Percentiles rank a stretch among this genome's conserved stretches.
phyloP scores from a whole-genome alignment of 192 early-diverging fungal genomes.

The Coemansia sp. region DNA sequence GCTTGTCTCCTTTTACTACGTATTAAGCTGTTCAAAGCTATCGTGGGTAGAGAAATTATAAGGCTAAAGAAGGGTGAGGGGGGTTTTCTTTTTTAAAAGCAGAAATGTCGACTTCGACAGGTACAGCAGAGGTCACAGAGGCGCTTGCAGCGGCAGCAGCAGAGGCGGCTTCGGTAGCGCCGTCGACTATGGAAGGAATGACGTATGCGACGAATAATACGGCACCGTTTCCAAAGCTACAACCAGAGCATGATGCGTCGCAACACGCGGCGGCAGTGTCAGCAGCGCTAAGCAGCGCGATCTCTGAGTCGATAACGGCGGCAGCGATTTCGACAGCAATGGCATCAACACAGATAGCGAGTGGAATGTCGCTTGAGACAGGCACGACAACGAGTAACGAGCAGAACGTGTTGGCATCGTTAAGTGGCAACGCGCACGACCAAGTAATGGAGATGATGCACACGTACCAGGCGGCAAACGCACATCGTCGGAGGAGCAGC shows the following conservation, averaged over 20 bases:
- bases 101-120: slow-evolving; percentile 17
- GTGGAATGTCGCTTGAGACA: slow-evolving; percentile 4
- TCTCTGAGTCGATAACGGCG: slow-evolving; percentile 23
- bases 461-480: slow-evolving; percentile 36
- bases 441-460: slow-evolving; percentile 52
- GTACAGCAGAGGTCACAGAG: slow-evolving; percentile 6
- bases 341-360: slow-evolving; percentile 16
- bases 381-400: background rate
- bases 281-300: slow-evolving; percentile 6
- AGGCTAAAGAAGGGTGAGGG: background rate
- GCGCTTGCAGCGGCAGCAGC: slow-evolving; percentile 21
- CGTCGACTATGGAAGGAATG: background rate
- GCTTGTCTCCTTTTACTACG: background rate
- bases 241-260: slow-evolving; percentile 11
- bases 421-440: slow-evolving; percentile 33
- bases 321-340: slow-evolving; percentile 33
- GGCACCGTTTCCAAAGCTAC: slow-evolving; percentile 27
- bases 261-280: background rate
- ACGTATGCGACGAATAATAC: slow-evolving; percentile 4
- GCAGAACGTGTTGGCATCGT: slow-evolving; percentile 20
- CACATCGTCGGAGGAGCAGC: slow-evolving; percentile 48
- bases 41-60: background rate
- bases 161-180: slow-evolving; percentile 4
- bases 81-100: background rate
- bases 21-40: background rate